Conservation (phyloP, 805 yeast species). For the Schwanniomyces yamadae region DNA sequence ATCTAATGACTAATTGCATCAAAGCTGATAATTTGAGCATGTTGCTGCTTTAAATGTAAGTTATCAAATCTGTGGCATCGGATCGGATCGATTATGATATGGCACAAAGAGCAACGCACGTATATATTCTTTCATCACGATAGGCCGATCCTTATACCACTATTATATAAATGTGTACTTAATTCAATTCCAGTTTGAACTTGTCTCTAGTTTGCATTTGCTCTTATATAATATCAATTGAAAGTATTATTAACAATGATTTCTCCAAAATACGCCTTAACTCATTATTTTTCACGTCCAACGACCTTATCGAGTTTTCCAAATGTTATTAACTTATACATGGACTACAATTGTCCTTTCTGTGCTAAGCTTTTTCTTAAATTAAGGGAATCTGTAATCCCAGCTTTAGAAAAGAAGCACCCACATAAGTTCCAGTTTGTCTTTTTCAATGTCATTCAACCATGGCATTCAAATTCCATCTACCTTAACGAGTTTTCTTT, state of each 20-base stretch:
- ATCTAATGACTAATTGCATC: too few species aligned
- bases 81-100: too few species aligned
- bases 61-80: too few species aligned
- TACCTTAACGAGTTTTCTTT: slow-evolving; percentile 68
- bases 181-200: background rate
- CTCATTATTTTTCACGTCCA: slow-evolving; percentile 32
- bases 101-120: too few species aligned
- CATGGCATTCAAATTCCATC: slow-evolving; percentile 83
- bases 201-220: background rate
- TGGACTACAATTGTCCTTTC: slow-evolving; percentile 80
- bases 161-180: too few species aligned
- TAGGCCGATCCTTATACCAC: too few species aligned
- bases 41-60: too few species aligned
- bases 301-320: slow-evolving; percentile 23
- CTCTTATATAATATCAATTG: background rate
- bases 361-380: slow-evolving; percentile 63
- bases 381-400: slow-evolving; percentile 52
- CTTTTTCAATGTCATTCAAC: slow-evolving; percentile 76
- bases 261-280: slow-evolving; percentile 40
- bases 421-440: slow-evolving; percentile 58
- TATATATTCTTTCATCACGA: too few species aligned
- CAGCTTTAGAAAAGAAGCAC: slow-evolving; percentile 43
- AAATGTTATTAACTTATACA: slow-evolving; percentile 57
- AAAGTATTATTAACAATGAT: slow-evolving; percentile 24
- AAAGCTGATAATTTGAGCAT: too few species aligned